phyloP scores from a whole-genome alignment of 257 asterid species.

The Gentiana straminea region DNA sequence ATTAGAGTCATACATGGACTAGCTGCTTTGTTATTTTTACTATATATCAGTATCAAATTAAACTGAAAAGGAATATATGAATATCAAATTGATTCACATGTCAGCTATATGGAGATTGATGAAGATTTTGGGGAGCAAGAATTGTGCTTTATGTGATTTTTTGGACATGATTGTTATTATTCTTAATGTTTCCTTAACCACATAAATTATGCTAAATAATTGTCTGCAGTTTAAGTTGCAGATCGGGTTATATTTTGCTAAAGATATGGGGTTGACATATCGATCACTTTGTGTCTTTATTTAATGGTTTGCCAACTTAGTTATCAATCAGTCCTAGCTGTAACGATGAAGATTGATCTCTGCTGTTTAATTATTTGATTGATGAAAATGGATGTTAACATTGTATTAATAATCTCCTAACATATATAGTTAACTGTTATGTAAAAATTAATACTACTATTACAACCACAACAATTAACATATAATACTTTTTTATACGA shows the following conservation, averaged over 20 bases:
- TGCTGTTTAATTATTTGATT: no score
- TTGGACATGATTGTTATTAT: not conserved
- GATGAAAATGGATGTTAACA: no score
- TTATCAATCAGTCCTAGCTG: no score
- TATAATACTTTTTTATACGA: no score
- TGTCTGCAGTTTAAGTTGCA: not conserved
- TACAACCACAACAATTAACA: no score
- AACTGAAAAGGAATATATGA: no score
- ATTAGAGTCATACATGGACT: not conserved
- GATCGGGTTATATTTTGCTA: not conserved
- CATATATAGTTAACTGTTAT: no score
- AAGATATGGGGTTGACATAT: not conserved
- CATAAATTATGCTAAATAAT: constrained; percentile 1
- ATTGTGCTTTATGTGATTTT: not conserved
- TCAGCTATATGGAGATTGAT: not conserved
- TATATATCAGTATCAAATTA: not conserved
- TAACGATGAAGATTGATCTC: no score
- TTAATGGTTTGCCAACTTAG: no score
- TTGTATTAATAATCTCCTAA: no score
- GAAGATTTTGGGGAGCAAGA: not conserved
- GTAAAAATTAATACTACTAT: no score
- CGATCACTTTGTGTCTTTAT: no score
- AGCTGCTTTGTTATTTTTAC: not conserved
- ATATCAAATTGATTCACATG: not conserved
- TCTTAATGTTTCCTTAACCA: not conserved